Percentiles rank a stretch among this genome's conserved stretches.
Evolutionary conservation across 768 basidiomycete genomes (phyloP).

Genomic region (Galerina sulciceps): DNA sequence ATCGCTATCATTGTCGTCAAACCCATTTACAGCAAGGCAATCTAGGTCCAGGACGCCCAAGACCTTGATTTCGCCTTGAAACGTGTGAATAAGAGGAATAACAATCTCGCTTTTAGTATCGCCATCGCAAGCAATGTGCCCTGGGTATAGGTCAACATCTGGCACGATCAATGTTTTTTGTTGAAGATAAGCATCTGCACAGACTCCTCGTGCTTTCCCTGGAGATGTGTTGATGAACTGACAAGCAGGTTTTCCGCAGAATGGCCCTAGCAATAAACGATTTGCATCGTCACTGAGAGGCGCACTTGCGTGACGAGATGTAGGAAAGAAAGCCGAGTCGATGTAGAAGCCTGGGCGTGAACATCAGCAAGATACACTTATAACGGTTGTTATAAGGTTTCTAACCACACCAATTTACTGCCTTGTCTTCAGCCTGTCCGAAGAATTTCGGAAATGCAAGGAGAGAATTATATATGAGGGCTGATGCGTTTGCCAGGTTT

Average conservation of each 20-base stretch:
- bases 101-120: slow-evolving; percentile 92
- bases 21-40: slow-evolving; percentile 72
- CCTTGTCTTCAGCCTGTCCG: slow-evolving; percentile 59
- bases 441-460: slow-evolving; percentile 69
- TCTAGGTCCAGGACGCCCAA: slow-evolving; percentile 85
- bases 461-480: slow-evolving; percentile 80
- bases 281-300: slow-evolving; percentile 23
- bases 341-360: slow-evolving; percentile 81
- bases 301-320: slow-evolving; percentile 31
- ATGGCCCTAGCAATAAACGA: slow-evolving; percentile 76
- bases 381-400: slow-evolving; percentile 2
- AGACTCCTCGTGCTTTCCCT: slow-evolving; percentile 75
- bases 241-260: slow-evolving; percentile 92
- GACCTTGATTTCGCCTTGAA: slow-evolving; percentile 34
- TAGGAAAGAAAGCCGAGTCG: slow-evolving; percentile 63
- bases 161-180: slow-evolving; percentile 65
- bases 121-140: slow-evolving; percentile 94
- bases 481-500: slow-evolving; percentile 85
- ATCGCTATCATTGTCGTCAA: slow-evolving; percentile 75
- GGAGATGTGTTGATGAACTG: slow-evolving; percentile 69
- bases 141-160: slow-evolving; percentile 82
- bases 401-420: slow-evolving; percentile 95
- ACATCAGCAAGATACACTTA: neutral
- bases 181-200: slow-evolving; percentile 75
- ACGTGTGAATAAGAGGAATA: slow-evolving; percentile 62